phyloP scores from a whole-genome alignment of 768 basidiomycete genomes.

The Kwoniella europaea region DNA sequence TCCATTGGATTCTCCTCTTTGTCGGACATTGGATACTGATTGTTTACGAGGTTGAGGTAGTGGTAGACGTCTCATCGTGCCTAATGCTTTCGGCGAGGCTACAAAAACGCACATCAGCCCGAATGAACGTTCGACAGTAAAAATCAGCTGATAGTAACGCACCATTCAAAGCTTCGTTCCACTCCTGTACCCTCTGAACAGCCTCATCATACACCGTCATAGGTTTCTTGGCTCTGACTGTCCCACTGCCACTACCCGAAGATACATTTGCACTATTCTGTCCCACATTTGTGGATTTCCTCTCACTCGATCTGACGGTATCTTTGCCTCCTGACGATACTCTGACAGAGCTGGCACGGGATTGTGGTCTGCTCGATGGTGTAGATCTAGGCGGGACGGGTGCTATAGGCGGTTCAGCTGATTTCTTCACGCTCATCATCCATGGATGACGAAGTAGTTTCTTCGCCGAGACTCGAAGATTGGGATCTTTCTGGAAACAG shows the following conservation, averaged over 20 bases:
- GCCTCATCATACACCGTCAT: conserved; percentile 83
- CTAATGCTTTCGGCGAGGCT: conserved; percentile 54
- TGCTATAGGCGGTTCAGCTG: conserved; percentile 62
- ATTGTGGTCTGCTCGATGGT: conserved; percentile 19
- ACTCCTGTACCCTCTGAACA: conserved; percentile 93
- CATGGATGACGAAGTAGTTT: conserved; percentile 92
- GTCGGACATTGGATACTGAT: conserved; percentile 16
- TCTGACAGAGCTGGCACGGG: conserved; percentile 9
- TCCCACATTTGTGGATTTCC: not conserved
- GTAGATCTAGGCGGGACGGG: conserved; percentile 15
- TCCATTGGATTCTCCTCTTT: conserved; percentile 8
- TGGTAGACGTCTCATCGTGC: conserved; percentile 44
- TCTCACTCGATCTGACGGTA: conserved; percentile 10
- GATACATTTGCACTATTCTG: not conserved
- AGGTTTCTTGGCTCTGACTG: conserved; percentile 58
- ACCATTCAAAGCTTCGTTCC: conserved; percentile 98
- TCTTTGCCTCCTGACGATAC: conserved; percentile 34
- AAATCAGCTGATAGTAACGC: conserved; percentile 36
- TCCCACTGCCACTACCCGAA: conserved; percentile 42
- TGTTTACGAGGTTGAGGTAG: conserved; percentile 26
- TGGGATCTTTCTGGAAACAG: conserved; percentile 97
- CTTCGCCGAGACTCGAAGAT: conserved; percentile 89
- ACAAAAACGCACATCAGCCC: conserved; percentile 36
- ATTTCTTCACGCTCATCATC: conserved; percentile 86
- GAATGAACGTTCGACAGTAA: not conserved